Evolutionary conservation across 2,329 filamentous ascomycete genomes (phyloP).

Genomic region (Metarhizium rileyi): DNA sequence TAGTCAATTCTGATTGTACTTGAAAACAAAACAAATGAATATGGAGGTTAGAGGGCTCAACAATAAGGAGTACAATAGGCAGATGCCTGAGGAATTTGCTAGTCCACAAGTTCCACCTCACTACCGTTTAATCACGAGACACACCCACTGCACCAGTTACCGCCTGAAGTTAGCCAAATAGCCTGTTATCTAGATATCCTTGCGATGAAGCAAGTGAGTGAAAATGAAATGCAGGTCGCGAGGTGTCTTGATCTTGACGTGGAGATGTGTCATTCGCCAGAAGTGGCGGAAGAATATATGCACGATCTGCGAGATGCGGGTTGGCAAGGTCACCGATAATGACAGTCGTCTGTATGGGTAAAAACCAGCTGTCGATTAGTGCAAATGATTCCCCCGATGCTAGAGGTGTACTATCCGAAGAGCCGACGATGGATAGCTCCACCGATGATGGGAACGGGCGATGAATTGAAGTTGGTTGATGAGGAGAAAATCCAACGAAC

Average conservation of each 20-base stretch:
- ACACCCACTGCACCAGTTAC: constrained; percentile 22
- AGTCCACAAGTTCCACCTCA: constrained; percentile 27
- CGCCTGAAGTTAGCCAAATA: constrained; percentile 17
- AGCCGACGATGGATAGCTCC: neutral
- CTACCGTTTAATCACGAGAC: constrained; percentile 22
- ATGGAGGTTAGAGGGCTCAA: constrained; percentile 24
- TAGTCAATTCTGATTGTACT: constrained; percentile 47
- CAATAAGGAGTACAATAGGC: constrained; percentile 33
- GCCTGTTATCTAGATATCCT: constrained; percentile 11
- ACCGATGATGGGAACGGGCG: constrained; percentile 1
- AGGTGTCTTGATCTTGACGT: neutral
- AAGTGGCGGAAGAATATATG: constrained; percentile 3
- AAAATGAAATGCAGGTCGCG: constrained; percentile 10
- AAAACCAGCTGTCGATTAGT: neutral
- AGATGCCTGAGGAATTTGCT: constrained; percentile 21
- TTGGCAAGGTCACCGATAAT: neutral
- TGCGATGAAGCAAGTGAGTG: constrained; percentile 14
- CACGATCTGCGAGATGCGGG: neutral
- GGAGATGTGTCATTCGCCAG: neutral
- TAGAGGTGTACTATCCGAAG: neutral
- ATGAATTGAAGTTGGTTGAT: constrained; percentile 1
- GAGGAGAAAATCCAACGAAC: constrained; percentile 1
- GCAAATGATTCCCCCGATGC: neutral
- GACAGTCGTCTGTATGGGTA: neutral
- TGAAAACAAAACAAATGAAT: constrained; percentile 24